Evolutionary conservation across 805 yeast genomes (phyloP).

Genomic region (Clavispora carvajalis): DNA sequence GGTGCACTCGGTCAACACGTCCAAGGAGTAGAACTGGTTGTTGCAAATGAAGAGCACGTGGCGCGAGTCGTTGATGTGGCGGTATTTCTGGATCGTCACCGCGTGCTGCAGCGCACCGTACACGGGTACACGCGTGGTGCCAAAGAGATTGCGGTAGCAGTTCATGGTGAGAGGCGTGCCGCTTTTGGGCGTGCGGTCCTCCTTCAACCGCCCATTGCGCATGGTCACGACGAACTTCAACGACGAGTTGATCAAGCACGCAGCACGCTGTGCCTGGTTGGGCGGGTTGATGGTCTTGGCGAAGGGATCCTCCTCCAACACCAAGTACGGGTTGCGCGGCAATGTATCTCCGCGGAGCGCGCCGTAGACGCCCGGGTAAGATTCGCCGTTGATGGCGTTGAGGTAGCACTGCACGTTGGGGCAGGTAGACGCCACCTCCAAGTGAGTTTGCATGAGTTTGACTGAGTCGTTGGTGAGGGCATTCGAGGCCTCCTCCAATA

Average conservation of each 20-base stretch:
- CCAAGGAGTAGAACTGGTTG: conserved; percentile 47
- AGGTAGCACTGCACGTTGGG: conserved; percentile 43
- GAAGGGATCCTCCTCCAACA: conserved; percentile 70
- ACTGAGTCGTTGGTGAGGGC: conserved; percentile 43
- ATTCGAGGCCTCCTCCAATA: conserved; percentile 39
- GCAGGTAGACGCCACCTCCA: conserved; percentile 39
- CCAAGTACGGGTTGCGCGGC: conserved; percentile 74
- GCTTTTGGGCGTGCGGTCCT: conserved; percentile 52
- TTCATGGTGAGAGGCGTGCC: conserved; percentile 58
- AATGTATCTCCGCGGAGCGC: conserved; percentile 60
- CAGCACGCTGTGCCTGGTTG: conserved; percentile 62
- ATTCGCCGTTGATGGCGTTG: conserved; percentile 45
- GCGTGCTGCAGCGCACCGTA: conserved; percentile 20
- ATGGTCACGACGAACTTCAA: conserved; percentile 60
- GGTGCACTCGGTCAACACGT: conserved; percentile 37
- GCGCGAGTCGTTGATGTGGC: conserved; percentile 31
- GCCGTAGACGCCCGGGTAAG: conserved; percentile 56
- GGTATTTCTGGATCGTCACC: conserved; percentile 33
- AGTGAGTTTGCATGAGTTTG: conserved; percentile 47
- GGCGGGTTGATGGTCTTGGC: conserved; percentile 52
- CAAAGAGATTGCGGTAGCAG: conserved; percentile 63
- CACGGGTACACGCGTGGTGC: conserved; percentile 53
- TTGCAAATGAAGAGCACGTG: conserved; percentile 48
- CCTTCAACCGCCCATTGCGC: conserved; percentile 47
- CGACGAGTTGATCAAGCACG: conserved; percentile 60